Evolutionary conservation across 2,329 filamentous ascomycete species (phyloP), one percentile per base, ranked within the genome.

Genomic region (Neonectria coccinea): DNA sequence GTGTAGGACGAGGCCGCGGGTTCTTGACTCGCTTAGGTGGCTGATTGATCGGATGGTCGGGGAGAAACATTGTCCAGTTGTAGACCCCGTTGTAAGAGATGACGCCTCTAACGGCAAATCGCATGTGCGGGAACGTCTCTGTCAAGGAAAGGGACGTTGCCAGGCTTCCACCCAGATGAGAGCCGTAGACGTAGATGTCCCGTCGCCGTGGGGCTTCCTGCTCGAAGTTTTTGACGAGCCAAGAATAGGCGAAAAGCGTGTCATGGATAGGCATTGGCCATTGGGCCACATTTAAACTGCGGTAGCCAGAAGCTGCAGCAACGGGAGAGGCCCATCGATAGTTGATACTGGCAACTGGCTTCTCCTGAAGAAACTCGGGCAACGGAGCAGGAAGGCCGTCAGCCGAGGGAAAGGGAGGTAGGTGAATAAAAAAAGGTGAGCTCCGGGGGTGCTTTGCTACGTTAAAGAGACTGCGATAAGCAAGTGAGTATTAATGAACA

Each of bases 211-310:
- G 66, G 10, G 64, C 69, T 0, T 74, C 69, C 0, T 83, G 84
- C 0, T 75, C 68, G 9, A 88, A 75, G 41, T 84, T 81, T 16
- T 80, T 69, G 10, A 78, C 56, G 27, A 89, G 78, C 85, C 86
- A 88, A 33, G 79, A 75, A 73, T 87, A 90, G 54, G 83, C 86
- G 66, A 83, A 83, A 27, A 81, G 72, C 1, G 82, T 79, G 70
- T 90, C 88, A 66, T 89, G 86, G 25, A 89, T 74, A 1, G 88
- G 86, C 1, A 79, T 81, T 1, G 88, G 88, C 84, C 88, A 90
- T 55, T 73, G 1, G 76, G 74, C n/a, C 55, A 25, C 12, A 22
- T 56, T 48, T 27, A 36, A 53, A 39, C 51, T 52, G 20, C 12
- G 6, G 16, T 22, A 16, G 44, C 42, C 61, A 39, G 50, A 51